Conservation (phyloP, 2,329 filamentous ascomycete species). For the Penicillium verrucosum region DNA sequence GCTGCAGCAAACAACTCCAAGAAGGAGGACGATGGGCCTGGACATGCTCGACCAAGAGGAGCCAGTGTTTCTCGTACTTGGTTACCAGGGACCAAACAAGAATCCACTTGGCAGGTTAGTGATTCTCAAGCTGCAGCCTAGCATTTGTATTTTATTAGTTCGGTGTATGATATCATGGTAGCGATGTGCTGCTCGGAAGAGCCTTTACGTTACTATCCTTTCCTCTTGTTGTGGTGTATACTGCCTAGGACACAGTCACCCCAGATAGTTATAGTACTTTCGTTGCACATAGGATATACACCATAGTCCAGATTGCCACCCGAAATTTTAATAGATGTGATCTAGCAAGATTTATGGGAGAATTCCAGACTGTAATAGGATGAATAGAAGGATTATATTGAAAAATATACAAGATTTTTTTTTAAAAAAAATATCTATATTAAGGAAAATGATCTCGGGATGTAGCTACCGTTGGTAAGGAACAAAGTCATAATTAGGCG, state of each 20-base stretch:
- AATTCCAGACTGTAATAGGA: neutral
- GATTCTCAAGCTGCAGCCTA: slow-evolving; percentile 38
- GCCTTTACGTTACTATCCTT: neutral
- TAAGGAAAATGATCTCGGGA: slow-evolving; percentile 15
- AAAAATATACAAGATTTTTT: neutral
- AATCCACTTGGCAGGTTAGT: slow-evolving; percentile 70
- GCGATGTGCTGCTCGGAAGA: slow-evolving; percentile 1
- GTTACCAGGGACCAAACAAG: slow-evolving; percentile 77
- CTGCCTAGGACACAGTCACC: neutral
- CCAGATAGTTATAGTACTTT: too few relatives aligned
- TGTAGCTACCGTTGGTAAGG: slow-evolving; percentile 67
- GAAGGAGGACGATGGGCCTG: slow-evolving; percentile 47
- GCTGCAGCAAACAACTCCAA: slow-evolving; percentile 31
- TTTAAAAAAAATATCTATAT: neutral
- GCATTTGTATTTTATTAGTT: slow-evolving; percentile 4
- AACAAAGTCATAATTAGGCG: slow-evolving; percentile 57
- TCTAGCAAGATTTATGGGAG: neutral
- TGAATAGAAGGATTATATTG: neutral
- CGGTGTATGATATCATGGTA: slow-evolving; percentile 19
- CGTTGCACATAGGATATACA: neutral
- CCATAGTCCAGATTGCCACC: neutral
- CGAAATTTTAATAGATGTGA: neutral
- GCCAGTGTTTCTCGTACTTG: slow-evolving; percentile 50
- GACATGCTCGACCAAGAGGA: slow-evolving; percentile 40
- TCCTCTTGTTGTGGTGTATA: neutral